Conservation (phyloP, 331 rosid genomes). For the Spiraea crenata region DNA sequence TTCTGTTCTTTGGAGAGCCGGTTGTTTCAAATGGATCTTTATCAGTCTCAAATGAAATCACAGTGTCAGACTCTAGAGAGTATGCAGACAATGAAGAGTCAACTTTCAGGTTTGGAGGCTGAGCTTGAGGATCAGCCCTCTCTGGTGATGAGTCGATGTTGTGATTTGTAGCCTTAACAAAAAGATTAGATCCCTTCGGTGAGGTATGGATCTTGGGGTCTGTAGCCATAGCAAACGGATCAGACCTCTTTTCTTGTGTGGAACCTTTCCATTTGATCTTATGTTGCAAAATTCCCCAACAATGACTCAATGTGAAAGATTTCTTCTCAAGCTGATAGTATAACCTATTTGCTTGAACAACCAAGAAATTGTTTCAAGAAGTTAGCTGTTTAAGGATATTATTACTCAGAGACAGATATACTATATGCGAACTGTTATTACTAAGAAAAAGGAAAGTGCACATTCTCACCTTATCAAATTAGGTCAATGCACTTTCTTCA, state of each 20-base stretch:
- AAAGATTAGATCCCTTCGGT: background rate
- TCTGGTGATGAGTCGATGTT: background rate
- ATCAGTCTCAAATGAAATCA: background rate
- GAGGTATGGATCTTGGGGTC: background rate
- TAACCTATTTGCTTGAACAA: conserved; percentile 4
- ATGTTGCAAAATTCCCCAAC: conserved; percentile 5
- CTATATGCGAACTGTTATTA: background rate
- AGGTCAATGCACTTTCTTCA: background rate
- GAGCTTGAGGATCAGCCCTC: background rate
- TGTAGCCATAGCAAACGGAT: background rate
- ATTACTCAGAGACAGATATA: background rate
- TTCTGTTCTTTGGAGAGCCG: background rate
- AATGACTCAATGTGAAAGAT: background rate
- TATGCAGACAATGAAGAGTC: background rate
- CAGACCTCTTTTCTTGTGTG: background rate
- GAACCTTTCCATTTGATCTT: background rate
- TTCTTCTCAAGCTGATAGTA: background rate
- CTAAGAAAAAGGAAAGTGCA: background rate
- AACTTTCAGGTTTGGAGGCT: background rate
- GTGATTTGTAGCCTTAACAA: background rate
- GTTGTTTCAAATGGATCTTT: background rate
- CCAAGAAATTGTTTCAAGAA: background rate
- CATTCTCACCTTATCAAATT: background rate
- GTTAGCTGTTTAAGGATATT: background rate
- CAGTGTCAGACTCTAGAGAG: background rate